Evolutionary conservation across 352 stramenopile species (phyloP), one percentile per base, ranked within the genome.

Genomic region (Pythium aphanidermatum): DNA sequence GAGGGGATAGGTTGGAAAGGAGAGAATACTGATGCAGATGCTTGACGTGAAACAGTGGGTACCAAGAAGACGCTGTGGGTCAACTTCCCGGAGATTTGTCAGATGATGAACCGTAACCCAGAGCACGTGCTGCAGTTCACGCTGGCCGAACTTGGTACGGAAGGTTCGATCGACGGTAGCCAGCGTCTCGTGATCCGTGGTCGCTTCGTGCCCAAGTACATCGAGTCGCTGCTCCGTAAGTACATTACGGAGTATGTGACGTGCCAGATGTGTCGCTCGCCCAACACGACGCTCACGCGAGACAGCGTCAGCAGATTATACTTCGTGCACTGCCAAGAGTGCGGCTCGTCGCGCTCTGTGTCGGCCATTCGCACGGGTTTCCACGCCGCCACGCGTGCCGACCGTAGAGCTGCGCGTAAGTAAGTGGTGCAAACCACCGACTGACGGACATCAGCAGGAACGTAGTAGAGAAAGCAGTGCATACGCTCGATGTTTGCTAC

Each of bases 191-290:
- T 99, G 25, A 98, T 99, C 63, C 91, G 96, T 43, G 97, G 97
- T 43, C 95, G 96, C 55, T 99, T 98, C 67, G 84, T 97, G 35
- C 86, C 95, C 33, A 98, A 99, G 82, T 99, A 99, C 79, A 99
- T 99, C 66, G 96, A 99, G 65, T 97, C 79, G 45, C 86, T 99
- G 61, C 82, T 99, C 38, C 79, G 95, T 46, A 99, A 99, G 74
- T 99, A 99, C 74, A 99, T 99, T 58, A 96, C 95, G 19, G 95
- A 98, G 67, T 99, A 99, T 75, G 96, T 99, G 20, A 98, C 95
- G 56, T 99, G 97, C 79, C 90, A 98, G 68, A 99, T 99, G 94
- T 99, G 97, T 76, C 91, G 94, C 57, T 97, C 83, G 44, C 88
- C 96, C 21, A 98, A 99, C 70, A 99, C 97, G 41, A 97, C 95